Evolutionary conservation across 2,329 filamentous ascomycete species (phyloP).

Genomic region (Blastomyces gilchristii): DNA sequence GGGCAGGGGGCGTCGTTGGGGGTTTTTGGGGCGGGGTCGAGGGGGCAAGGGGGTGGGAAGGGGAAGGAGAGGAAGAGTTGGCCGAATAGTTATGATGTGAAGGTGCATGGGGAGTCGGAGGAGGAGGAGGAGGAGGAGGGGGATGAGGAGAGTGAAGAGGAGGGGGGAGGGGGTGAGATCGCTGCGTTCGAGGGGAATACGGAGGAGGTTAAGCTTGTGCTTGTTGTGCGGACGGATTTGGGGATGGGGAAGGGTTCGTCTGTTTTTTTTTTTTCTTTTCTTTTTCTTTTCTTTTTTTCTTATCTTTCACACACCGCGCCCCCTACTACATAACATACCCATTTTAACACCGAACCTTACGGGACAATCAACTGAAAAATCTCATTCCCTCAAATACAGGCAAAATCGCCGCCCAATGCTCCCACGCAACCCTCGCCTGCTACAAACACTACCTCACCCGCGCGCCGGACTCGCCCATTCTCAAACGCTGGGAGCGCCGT

Average conservation of each 20-base stretch:
- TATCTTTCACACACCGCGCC: no score
- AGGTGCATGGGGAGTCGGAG: constrained; percentile 35
- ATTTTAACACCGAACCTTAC: no score
- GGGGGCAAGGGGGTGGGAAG: constrained; percentile 28
- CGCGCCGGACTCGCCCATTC: constrained; percentile 48
- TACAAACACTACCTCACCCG: constrained; percentile 68
- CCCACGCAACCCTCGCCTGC: constrained; percentile 92
- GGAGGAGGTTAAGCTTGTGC: constrained; percentile 88
- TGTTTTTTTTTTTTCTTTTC: constrained; percentile 8
- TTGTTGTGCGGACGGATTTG: constrained; percentile 86
- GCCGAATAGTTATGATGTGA: constrained; percentile 41
- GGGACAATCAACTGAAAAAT: background rate
- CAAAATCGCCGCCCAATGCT: constrained; percentile 93
- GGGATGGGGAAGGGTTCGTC: constrained; percentile 89
- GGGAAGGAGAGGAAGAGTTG: constrained; percentile 9
- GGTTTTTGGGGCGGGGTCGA: no score
- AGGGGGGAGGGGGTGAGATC: constrained; percentile 49
- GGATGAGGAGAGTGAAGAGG: constrained; percentile 29
- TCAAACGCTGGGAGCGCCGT: constrained; percentile 72
- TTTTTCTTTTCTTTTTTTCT: no score
- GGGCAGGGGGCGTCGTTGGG: no score
- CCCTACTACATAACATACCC: no score
- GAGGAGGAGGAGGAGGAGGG: constrained; percentile 24
- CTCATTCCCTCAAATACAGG: constrained; percentile 42
- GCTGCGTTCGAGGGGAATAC: constrained; percentile 41